These are phyloP conservation scores for Cardamine resedifolia DNA, from an alignment of 345 rosid genomes.

Conservation along the genomic window DNA sequence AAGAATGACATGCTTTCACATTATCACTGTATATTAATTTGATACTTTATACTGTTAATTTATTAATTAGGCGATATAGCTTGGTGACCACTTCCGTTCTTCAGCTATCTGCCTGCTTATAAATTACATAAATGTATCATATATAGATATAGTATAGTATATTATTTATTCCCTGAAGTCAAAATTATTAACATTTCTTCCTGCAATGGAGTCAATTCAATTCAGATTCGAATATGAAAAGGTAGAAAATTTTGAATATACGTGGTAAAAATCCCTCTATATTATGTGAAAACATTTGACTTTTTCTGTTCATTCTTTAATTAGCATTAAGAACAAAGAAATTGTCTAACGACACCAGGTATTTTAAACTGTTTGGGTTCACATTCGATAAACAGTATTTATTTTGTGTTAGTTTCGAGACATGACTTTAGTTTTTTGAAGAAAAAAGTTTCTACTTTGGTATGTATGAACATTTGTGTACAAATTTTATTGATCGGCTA, in stretches of 20 bases:
- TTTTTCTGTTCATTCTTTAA: neutral
- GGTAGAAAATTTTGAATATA: neutral
- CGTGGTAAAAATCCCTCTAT: neutral
- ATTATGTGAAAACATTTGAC: neutral
- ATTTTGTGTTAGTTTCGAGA: neutral
- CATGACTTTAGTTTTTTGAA: neutral
- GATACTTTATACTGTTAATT: neutral
- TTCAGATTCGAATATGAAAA: slow-evolving; percentile 11
- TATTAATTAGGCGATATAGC: slow-evolving; percentile 21
- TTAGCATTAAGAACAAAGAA: neutral
- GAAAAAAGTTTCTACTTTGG: neutral
- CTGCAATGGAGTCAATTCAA: neutral
- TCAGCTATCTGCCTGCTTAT: neutral
- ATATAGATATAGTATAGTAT: neutral
- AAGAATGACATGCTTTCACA: slow-evolving; percentile 31
- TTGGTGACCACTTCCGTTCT: slow-evolving; percentile 14
- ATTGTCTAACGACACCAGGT: neutral
- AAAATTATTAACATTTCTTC: neutral
- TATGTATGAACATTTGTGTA: neutral
- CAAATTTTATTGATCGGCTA: neutral
- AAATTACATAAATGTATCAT: neutral
- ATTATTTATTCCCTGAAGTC: neutral
- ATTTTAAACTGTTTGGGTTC: slow-evolving; percentile 2
- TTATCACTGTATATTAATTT: slow-evolving; percentile 8
- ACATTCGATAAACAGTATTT: slow-evolving; percentile 3